Percentiles rank a stretch among this genome's conserved stretches.
Evolutionary conservation across 768 basidiomycete genomes (phyloP).

Genomic region (Gloeostereum incarnatum): DNA sequence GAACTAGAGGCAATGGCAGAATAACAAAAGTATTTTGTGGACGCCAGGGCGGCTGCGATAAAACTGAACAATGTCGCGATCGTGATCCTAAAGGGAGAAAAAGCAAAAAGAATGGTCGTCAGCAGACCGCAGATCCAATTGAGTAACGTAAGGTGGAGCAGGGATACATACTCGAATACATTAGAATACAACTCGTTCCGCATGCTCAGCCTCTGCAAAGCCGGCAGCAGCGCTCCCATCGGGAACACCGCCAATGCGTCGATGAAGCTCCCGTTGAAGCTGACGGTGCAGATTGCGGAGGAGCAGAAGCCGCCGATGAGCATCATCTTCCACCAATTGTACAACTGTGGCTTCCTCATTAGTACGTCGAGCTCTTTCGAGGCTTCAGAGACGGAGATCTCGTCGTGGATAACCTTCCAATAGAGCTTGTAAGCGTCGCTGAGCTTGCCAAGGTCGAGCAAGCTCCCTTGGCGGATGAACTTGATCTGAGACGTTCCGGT

Average conservation of each 20-base stretch:
- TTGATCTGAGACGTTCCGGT: conserved; percentile 80
- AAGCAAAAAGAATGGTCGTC: too few species aligned
- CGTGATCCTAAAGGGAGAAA: conserved; percentile 68
- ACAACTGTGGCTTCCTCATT: conserved; percentile 59
- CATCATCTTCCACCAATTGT: conserved; percentile 50
- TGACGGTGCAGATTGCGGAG: conserved; percentile 61
- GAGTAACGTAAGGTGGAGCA: neutral
- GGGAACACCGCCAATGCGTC: conserved; percentile 69
- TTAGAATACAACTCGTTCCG: conserved; percentile 75
- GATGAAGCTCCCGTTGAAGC: conserved; percentile 70
- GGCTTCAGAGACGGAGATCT: conserved; percentile 66
- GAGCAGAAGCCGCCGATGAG: conserved; percentile 75
- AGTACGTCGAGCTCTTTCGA: conserved; percentile 58
- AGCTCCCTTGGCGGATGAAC: conserved; percentile 63
- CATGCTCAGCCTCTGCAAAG: conserved; percentile 61
- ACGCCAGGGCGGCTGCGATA: conserved; percentile 63
- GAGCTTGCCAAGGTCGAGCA: conserved; percentile 72
- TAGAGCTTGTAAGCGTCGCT: conserved; percentile 62
- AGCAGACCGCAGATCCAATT: conserved; percentile 4
- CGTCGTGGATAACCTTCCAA: conserved; percentile 83
- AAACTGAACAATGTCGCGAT: conserved; percentile 77
- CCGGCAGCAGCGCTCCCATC: conserved; percentile 65
- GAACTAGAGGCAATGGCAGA: conserved; percentile 71
- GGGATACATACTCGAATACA: conserved; percentile 54
- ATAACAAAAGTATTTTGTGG: conserved; percentile 67